Percentiles rank a stretch among this genome's conserved stretches.
Evolutionary conservation across 2,329 filamentous ascomycete genomes (phyloP).

Genomic region (Biscogniauxia mediterranea): DNA sequence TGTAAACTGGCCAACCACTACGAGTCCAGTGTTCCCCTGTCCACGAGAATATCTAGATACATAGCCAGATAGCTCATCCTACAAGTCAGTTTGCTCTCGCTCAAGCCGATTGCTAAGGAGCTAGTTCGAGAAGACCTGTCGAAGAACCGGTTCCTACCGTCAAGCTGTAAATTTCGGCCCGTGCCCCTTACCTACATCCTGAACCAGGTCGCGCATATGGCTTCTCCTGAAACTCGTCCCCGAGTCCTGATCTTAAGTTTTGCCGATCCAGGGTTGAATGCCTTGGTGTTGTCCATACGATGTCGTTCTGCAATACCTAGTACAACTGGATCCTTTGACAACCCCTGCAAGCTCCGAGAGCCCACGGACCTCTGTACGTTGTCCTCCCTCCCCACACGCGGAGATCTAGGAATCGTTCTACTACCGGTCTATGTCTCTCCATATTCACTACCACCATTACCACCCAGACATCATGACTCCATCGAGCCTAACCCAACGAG

Average conservation of each 20-base stretch:
- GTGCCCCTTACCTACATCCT: neutral
- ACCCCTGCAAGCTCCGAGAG: neutral
- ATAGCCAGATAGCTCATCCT: neutral
- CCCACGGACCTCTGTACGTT: neutral
- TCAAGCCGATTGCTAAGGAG: neutral
- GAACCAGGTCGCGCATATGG: neutral
- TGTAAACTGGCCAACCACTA: neutral
- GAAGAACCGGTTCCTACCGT: neutral
- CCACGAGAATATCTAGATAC: neutral
- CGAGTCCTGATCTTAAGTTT: too few species aligned
- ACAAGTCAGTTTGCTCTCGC: neutral
- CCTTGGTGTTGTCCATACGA: too few species aligned
- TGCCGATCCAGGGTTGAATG: too few species aligned
- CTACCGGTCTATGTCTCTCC: too few species aligned
- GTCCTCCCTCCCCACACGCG: neutral
- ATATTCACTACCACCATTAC: too few species aligned
- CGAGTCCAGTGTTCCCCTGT: neutral
- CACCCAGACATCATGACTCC: too few species aligned
- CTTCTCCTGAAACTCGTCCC: neutral
- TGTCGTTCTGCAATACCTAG: neutral
- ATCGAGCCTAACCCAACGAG: too few species aligned
- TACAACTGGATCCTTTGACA: neutral
- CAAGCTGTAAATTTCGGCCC: neutral
- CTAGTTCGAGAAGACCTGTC: neutral
- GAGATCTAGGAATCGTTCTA: too few species aligned